Evolutionary conservation across 2,329 filamentous ascomycete genomes (phyloP).

Genomic region (Uncinocarpus reesii): DNA sequence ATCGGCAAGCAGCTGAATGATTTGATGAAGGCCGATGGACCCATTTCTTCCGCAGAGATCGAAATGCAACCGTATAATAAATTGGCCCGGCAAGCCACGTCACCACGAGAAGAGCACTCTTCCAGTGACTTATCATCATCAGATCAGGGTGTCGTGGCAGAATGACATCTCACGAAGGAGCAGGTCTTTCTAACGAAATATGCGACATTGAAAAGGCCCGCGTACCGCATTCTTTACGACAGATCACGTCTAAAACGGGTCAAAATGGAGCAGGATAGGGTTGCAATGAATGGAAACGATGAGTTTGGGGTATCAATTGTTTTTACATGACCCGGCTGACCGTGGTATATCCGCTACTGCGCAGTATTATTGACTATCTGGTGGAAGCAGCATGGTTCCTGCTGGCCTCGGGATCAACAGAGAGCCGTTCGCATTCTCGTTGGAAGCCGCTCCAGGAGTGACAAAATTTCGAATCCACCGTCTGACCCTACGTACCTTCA

Average conservation of each 20-base stretch:
- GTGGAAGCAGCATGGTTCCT: constrained; percentile 25
- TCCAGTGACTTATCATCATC: neutral
- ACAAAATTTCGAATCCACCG: constrained; percentile 70
- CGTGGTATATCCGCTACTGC: no score
- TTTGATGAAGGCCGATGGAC: neutral
- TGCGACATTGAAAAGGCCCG: no score
- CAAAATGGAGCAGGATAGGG: no score
- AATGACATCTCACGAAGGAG: no score
- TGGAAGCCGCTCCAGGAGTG: constrained; percentile 24
- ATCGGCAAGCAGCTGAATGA: neutral
- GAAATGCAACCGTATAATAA: constrained; percentile 4
- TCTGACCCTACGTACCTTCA: constrained; percentile 57
- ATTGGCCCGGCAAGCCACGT: neutral
- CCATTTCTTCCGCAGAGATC: neutral
- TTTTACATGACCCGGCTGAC: no score
- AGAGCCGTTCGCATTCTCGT: neutral
- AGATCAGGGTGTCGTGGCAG: no score
- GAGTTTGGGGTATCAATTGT: no score
- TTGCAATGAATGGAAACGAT: no score
- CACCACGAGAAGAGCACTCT: neutral
- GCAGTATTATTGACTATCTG: constrained; percentile 33
- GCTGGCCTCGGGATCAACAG: neutral
- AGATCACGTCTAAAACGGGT: no score
- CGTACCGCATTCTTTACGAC: no score
- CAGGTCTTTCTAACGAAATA: no score